A percentile compares a stretch with the other conserved stretches of the same genome.
Conservation (phyloP, 2,329 filamentous ascomycete genomes). For the Hypoxylon sp. region DNA sequence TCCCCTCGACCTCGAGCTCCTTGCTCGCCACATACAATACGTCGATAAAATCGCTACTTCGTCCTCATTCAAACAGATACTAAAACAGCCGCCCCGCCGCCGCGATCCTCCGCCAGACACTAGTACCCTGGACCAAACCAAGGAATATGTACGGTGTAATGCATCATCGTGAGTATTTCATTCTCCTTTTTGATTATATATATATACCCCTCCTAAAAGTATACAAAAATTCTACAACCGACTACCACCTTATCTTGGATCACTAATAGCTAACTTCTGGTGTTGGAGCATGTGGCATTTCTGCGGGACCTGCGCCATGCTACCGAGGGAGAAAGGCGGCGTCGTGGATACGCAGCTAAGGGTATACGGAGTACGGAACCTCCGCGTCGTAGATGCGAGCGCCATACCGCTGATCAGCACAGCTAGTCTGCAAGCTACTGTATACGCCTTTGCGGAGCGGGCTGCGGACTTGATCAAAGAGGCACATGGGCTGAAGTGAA, state of each 20-base stretch:
- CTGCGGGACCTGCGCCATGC: slow-evolving; percentile 53
- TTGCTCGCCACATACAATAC: slow-evolving; percentile 33
- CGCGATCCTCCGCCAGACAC: slow-evolving; percentile 17
- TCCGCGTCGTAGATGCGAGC: slow-evolving; percentile 57
- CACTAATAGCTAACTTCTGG: not conserved
- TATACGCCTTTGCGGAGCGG: slow-evolving; percentile 54
- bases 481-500: slow-evolving; percentile 9
- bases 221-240: not conserved
- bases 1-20: slow-evolving; percentile 29
- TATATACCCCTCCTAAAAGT: not conserved
- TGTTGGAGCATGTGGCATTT: slow-evolving; percentile 38
- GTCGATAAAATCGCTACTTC: slow-evolving; percentile 31
- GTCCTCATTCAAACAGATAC: slow-evolving; percentile 20
- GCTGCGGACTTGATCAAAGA: slow-evolving; percentile 53
- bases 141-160: slow-evolving; percentile 19
- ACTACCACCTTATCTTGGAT: not conserved
- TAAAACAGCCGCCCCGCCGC: slow-evolving; percentile 35
- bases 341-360: slow-evolving; percentile 55
- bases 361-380: slow-evolving; percentile 55
- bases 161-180: slow-evolving; percentile 34
- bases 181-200: too few relatives aligned
- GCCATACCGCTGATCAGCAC: slow-evolving; percentile 55
- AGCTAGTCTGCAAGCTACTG: slow-evolving; percentile 53
- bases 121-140: slow-evolving; percentile 28
- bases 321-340: slow-evolving; percentile 53